Percentiles rank a stretch among this genome's conserved stretches.
phyloP scores from a whole-genome alignment of 1,139 yeast species.

The Saccharomycopsis hybrid region DNA sequence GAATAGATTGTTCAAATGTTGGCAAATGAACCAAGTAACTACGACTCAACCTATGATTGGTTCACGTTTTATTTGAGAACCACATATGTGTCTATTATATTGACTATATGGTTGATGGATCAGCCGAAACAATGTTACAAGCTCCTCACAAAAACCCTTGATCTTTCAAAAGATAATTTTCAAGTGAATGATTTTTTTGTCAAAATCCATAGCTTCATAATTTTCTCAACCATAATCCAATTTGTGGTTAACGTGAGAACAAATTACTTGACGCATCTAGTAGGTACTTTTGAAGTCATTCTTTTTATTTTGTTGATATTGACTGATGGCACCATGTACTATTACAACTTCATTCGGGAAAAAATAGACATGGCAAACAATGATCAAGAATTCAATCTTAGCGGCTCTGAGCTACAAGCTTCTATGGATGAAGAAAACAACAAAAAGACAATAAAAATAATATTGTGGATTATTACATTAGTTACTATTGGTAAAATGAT shows the following conservation, averaged over 20 bases:
- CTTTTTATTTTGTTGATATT: slow-evolving; percentile 9
- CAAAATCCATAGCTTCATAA: slow-evolving; percentile 13
- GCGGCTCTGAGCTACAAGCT: not conserved
- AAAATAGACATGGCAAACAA: not conserved
- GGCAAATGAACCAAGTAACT: not conserved
- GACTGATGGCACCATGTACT: slow-evolving; percentile 10
- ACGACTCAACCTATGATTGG: slow-evolving; percentile 16
- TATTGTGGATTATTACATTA: slow-evolving; percentile 19
- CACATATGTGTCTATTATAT: slow-evolving; percentile 17
- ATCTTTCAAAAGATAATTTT: slow-evolving; percentile 9
- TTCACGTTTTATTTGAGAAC: slow-evolving; percentile 21
- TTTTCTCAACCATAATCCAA: slow-evolving; percentile 5
- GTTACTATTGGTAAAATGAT: slow-evolving; percentile 21
- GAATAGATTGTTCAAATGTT: not conserved
- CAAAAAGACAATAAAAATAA: slow-evolving; percentile 18
- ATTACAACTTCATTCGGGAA: slow-evolving; percentile 7
- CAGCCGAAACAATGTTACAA: slow-evolving; percentile 21
- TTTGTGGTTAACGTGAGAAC: slow-evolving; percentile 18
- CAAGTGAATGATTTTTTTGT: slow-evolving; percentile 13
- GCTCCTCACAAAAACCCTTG: slow-evolving; percentile 3
- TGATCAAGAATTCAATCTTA: not conserved
- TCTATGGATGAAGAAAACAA: slow-evolving; percentile 12
- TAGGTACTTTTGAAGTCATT: slow-evolving; percentile 11
- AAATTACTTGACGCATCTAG: slow-evolving; percentile 14
- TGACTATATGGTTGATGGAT: slow-evolving; percentile 20